Evolutionary conservation across 2,329 filamentous ascomycete species (phyloP), one percentile per base, ranked within the genome.

Genomic region (Grosmannia huntii): DNA sequence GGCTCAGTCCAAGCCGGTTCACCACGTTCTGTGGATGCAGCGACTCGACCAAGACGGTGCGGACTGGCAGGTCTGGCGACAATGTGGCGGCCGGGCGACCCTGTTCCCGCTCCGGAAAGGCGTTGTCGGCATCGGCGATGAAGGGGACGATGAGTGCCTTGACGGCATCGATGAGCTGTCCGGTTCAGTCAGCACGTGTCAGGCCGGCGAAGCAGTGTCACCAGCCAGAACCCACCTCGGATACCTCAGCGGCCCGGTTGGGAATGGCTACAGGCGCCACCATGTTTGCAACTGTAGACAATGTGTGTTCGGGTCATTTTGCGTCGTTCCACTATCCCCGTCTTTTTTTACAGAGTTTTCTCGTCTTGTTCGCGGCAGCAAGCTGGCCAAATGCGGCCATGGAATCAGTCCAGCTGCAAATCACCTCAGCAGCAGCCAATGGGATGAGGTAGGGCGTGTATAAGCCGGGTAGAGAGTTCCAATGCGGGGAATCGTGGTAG

Each of bases 101-200:
- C 0, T 76, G 72, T 56, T 72, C 75, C 64, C 79, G 83, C 46
- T 72, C 75, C 7, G 71, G 67, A 2, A 77, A 73, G 23, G 83
- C 79, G 58, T 84, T 76, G 70, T 91, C 87, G 48, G 87, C 85
- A n/a, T 78, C 75, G 61, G 75, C 77, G 65, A 92, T 83, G 69
- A 87, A 90, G 0, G 85, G 84, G 23, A 90, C 73, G 59, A 91
- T 80, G 57, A 90, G 76, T 10, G 76, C 72, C 70, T 85, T 81
- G 54, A 91, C 80, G 4, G 85, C 80, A 58, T 79, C 75, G 54
- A 90, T 77, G 53, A 90, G 78, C 87, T 90, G 5, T 5, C 19
- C 14, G 31, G 31, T 33, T 33, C 31, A 10, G 44, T 33, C 16
- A 53, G 55, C 19, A 49, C 10, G 7, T 12, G 21, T 23, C 38